These are phyloP conservation scores for Metschnikowia noctiluminum DNA, from an alignment of 805 yeast species.

Conservation along the genomic window DNA sequence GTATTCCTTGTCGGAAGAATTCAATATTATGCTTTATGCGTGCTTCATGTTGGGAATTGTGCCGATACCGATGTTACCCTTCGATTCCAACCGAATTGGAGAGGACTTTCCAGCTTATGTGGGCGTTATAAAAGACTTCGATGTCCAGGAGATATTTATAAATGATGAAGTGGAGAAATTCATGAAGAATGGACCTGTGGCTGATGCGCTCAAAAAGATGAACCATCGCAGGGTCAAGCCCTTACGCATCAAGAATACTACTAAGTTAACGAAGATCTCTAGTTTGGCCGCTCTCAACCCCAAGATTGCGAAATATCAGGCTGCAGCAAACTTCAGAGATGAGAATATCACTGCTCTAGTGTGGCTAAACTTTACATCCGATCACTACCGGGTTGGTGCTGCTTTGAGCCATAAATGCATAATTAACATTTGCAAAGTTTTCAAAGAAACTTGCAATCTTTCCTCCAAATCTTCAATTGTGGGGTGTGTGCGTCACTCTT, in stretches of 20 bases:
- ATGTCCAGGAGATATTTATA: constrained; percentile 67
- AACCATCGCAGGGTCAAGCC: constrained; percentile 30
- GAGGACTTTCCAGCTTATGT: constrained; percentile 73
- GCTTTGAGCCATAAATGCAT: constrained; percentile 58
- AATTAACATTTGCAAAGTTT: constrained; percentile 76
- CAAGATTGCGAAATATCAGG: constrained; percentile 42
- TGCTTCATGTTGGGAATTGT: constrained; percentile 79
- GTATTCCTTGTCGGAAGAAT: constrained; percentile 87
- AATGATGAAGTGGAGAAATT: constrained; percentile 71
- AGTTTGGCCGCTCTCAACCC: constrained; percentile 40
- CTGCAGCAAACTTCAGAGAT: constrained; percentile 35
- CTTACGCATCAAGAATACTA: constrained; percentile 63
- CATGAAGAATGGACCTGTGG: constrained; percentile 64
- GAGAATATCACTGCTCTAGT: constrained; percentile 51
- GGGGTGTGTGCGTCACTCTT: constrained; percentile 81
- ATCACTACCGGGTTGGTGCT: constrained; percentile 61
- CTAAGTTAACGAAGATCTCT: constrained; percentile 48
- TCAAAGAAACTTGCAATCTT: constrained; percentile 89
- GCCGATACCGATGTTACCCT: constrained; percentile 72
- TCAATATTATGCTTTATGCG: constrained; percentile 76
- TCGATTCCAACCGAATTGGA: constrained; percentile 60
- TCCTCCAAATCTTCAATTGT: constrained; percentile 67
- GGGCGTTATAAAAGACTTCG: constrained; percentile 65
- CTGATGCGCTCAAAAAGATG: constrained; percentile 53
- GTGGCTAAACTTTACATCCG: constrained; percentile 71